Conservation (phyloP, 169 alveolate species). For the Eimeria sp. region DNA sequence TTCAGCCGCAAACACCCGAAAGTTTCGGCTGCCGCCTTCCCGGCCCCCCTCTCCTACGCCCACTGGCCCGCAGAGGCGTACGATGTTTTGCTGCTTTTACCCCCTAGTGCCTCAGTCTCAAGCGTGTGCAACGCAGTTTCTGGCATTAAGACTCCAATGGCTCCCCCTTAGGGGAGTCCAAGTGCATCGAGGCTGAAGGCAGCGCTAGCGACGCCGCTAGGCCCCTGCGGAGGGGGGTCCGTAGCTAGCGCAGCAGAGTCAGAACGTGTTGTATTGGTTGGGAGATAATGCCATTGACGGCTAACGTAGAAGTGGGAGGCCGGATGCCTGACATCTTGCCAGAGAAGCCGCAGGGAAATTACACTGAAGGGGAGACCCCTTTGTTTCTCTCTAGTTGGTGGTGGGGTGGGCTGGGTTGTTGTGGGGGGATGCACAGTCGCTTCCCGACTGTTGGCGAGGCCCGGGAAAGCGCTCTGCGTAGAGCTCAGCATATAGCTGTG, state of each 20-base stretch:
- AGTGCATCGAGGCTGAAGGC: neutral
- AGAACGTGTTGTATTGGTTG: neutral
- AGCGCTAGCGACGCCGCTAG: neutral
- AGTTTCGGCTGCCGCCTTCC: constrained; percentile 30
- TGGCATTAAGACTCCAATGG: neutral
- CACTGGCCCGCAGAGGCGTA: neutral
- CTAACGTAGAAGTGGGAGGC: neutral
- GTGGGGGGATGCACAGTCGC: neutral
- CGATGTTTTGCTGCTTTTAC: neutral
- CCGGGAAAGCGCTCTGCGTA: no score
- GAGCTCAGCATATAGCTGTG: no score
- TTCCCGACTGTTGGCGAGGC: no score
- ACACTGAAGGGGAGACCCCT: no score
- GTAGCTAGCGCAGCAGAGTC: neutral
- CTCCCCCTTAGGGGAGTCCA: neutral
- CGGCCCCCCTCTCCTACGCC: constrained; percentile 19
- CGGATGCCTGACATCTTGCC: neutral
- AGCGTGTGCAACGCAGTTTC: neutral
- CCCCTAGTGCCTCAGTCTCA: neutral
- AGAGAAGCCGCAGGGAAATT: neutral
- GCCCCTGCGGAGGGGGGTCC: neutral
- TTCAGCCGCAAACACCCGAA: constrained; percentile 3
- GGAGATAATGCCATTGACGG: neutral
- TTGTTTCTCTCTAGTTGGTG: neutral
- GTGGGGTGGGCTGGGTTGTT: neutral